Conservation (phyloP, 2,329 filamentous ascomycete genomes). For the Aureobasidium uvarum region DNA sequence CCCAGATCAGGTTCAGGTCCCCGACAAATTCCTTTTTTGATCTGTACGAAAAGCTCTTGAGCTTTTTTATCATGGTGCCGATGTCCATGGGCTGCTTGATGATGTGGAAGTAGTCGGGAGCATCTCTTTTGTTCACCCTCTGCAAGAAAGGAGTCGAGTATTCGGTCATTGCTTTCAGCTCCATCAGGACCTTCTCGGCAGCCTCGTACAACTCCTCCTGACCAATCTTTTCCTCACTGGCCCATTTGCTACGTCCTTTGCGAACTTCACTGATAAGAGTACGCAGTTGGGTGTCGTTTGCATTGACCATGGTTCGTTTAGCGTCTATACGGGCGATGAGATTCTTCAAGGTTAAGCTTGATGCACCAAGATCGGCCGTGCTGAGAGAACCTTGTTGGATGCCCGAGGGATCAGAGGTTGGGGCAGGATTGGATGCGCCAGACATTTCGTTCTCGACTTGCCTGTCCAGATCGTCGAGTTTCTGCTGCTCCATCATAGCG, state of each 20-base stretch:
- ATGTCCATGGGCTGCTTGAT: slow-evolving; percentile 99
- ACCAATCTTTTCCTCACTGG: slow-evolving; percentile 93
- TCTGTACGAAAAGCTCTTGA: slow-evolving; percentile 63
- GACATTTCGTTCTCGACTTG: slow-evolving; percentile 96
- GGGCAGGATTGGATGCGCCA: slow-evolving; percentile 51
- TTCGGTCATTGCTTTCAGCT: slow-evolving; percentile 95
- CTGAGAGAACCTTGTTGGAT: slow-evolving; percentile 80
- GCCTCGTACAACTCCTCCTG: slow-evolving; percentile 98
- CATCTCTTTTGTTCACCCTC: slow-evolving; percentile 94
- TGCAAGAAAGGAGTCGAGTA: slow-evolving; percentile 95
- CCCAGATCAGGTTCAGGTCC: slow-evolving; percentile 93
- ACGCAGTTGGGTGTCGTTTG: slow-evolving; percentile 88
- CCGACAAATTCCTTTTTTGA: slow-evolving; percentile 88
- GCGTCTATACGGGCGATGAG: slow-evolving; percentile 93
- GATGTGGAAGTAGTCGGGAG: slow-evolving; percentile 88
- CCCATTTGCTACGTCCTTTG: slow-evolving; percentile 98
- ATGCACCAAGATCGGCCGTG: slow-evolving; percentile 91
- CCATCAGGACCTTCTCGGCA: slow-evolving; percentile 92
- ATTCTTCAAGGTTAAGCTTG: slow-evolving; percentile 93
- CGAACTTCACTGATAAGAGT: slow-evolving; percentile 95
- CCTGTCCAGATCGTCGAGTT: slow-evolving; percentile 92
- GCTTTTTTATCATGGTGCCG: slow-evolving; percentile 96
- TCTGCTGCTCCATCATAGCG: slow-evolving; percentile 96
- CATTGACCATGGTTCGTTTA: slow-evolving; percentile 84
- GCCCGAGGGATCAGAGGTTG: slow-evolving; percentile 44